Conservation (phyloP, 2,329 filamentous ascomycete genomes). For the Pestalotiopsis sp. region DNA sequence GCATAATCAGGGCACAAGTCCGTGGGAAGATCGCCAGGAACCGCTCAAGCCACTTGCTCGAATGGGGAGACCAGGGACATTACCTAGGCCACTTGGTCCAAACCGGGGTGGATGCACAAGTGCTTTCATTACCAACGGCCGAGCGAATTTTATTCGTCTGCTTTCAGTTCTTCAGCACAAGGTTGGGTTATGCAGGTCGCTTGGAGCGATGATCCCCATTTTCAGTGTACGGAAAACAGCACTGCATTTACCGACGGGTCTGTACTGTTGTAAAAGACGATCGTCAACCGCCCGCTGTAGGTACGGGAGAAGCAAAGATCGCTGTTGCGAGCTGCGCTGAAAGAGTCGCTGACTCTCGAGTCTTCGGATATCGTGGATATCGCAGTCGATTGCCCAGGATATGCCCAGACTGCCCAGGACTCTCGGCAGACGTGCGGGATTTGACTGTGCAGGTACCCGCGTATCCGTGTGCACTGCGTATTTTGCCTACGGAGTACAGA, state of each 20-base stretch:
- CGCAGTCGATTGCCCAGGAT: too few species aligned
- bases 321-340: too few species aligned
- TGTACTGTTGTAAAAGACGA: background rate
- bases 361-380: too few species aligned
- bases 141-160: background rate
- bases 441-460: too few species aligned
- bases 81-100: background rate
- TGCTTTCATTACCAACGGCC: background rate
- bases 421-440: too few species aligned
- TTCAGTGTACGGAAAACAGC: background rate
- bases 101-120: background rate
- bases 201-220: background rate
- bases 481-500: too few species aligned
- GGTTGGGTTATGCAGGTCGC: background rate
- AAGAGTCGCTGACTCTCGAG: too few species aligned
- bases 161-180: background rate
- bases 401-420: too few species aligned
- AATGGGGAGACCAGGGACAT: background rate
- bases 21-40: conserved; percentile 3
- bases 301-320: too few species aligned
- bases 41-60: background rate
- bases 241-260: background rate
- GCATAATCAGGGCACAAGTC: conserved; percentile 6
- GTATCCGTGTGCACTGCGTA: too few species aligned
- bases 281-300: too few species aligned